Base-by-base conservation (phyloP, 768 basidiomycete species). In the Podaxis sp. region DNA sequence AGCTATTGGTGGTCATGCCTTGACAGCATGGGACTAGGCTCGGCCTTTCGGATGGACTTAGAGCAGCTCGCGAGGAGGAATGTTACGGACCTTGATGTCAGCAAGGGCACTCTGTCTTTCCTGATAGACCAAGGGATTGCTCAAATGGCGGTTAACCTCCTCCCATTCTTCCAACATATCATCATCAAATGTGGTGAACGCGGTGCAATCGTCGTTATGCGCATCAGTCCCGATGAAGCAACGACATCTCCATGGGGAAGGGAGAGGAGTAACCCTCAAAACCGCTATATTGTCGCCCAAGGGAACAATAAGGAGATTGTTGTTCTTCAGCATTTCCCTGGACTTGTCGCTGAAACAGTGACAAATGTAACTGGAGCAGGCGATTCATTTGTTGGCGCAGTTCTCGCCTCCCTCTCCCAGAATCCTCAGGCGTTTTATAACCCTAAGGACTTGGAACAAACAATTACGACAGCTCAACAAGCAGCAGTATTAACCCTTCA, bases 351-450 rank as follows among this genome's bases (percentile, higher is more conserved):
- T 15, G 74, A 83, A 10, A 69, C 64, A 3, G 67, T 85, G 5
- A 75, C 88, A 22, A 95, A 89, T 66, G 92, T 93, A 8, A 98
- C 96, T 0, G 96, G 96, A 1, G 95, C 93, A 0, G 96, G 96
- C 0, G 96, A 98, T 75, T 89, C 92, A 2, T 83, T 97, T 26
- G 95, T 92, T 1, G 96, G 95, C 5, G 85, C 89, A 1, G 70
- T 97, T 33, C 73, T 96, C n/a, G 89, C 93, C 4, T 77, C 78
- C 8, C 74, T 95, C n/a, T 75, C 78, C 12, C 72, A 78, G 5
- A 67, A 78, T 22, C 81, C 79, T 10, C 67, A 72, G 24, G 70
- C 76, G 4, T 84, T 90, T 62, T 73, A 77, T n/a, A 73, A 78
- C 59, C 84, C 82, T 12, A 62, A 64, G 3, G 67, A 75, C 2